Conservation (phyloP, 1,284 basidiomycete species). For the Phellopilus nigrolimitatus region DNA sequence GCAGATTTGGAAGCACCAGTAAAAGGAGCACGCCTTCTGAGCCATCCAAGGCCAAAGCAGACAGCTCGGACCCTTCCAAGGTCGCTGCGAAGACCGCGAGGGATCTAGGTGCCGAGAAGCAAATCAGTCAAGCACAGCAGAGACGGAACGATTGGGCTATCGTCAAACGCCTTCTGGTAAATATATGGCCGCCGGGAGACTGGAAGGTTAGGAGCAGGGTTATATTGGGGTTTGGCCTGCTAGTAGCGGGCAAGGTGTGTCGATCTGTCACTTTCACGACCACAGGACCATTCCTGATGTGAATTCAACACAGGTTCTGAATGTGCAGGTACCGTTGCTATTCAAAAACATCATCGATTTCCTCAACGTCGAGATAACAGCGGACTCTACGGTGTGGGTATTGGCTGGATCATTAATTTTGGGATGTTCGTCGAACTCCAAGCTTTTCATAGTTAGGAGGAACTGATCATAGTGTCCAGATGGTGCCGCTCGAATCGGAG, state of each 20-base stretch:
- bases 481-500: constrained; percentile 85
- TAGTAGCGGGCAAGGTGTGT: constrained; percentile 84
- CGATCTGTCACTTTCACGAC: not conserved
- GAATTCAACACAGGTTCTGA: constrained; percentile 57
- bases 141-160: constrained; percentile 66
- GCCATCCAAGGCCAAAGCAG: not conserved
- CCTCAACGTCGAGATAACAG: constrained; percentile 80
- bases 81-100: constrained; percentile 12
- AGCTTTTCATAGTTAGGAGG: not conserved
- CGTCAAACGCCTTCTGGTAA: constrained; percentile 54
- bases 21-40: not conserved
- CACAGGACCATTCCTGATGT: not conserved
- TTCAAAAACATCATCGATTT: constrained; percentile 92
- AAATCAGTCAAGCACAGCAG: constrained; percentile 41
- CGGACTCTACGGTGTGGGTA: constrained; percentile 83
- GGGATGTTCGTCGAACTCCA: constrained; percentile 65
- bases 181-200: constrained; percentile 74
- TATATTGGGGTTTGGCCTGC: constrained; percentile 74
- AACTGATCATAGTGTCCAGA: constrained; percentile 45
- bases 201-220: constrained; percentile 78
- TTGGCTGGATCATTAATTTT: constrained; percentile 86
- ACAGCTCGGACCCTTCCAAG: not conserved
- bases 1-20: not conserved
- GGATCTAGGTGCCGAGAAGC: constrained; percentile 14
- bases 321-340: constrained; percentile 95